Percentiles rank a stretch among this genome's conserved stretches.
These are phyloP conservation scores for Fusarium penzigii DNA, from an alignment of 2,329 filamentous ascomycete genomes.

Conservation along the genomic window DNA sequence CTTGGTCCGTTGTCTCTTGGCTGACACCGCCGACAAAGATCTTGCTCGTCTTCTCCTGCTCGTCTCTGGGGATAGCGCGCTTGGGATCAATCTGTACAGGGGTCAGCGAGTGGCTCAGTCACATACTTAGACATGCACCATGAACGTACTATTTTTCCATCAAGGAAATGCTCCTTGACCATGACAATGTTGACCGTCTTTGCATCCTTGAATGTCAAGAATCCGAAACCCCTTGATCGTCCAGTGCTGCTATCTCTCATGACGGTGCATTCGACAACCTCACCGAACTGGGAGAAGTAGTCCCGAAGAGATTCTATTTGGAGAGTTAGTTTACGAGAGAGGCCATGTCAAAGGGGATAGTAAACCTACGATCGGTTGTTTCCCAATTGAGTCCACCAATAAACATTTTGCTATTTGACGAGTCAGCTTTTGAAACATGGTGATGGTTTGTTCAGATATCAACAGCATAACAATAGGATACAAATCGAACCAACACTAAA, in stretches of 20 bases:
- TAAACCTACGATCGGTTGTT: conserved; percentile 86
- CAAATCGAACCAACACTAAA: conserved; percentile 5
- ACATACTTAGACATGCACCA: neutral
- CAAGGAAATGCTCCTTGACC: conserved; percentile 98
- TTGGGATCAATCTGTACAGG: conserved; percentile 86
- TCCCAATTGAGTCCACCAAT: conserved; percentile 99
- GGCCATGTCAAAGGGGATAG: neutral
- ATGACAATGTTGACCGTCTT: conserved; percentile 99
- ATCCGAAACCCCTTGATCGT: conserved; percentile 92
- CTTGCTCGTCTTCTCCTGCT: conserved; percentile 97
- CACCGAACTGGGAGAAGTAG: conserved; percentile 97
- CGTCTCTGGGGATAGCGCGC: conserved; percentile 92
- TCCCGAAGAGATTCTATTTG: conserved; percentile 85
- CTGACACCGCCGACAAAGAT: conserved; percentile 98
- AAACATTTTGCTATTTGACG: conserved; percentile 86
- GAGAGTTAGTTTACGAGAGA: neutral
- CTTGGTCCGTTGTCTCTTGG: conserved; percentile 93
- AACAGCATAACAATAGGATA: conserved; percentile 7
- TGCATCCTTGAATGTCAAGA: conserved; percentile 95
- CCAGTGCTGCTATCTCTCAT: conserved; percentile 96
- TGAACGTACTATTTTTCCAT: conserved; percentile 89
- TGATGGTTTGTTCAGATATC: neutral
- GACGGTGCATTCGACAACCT: conserved; percentile 97
- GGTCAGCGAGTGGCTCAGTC: conserved; percentile 21
- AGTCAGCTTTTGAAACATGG: conserved; percentile 18